Percentiles rank a stretch among this genome's conserved stretches.
Conservation (phyloP, 1,139 yeast genomes). For the Barnettozyma hawaiiensis region DNA sequence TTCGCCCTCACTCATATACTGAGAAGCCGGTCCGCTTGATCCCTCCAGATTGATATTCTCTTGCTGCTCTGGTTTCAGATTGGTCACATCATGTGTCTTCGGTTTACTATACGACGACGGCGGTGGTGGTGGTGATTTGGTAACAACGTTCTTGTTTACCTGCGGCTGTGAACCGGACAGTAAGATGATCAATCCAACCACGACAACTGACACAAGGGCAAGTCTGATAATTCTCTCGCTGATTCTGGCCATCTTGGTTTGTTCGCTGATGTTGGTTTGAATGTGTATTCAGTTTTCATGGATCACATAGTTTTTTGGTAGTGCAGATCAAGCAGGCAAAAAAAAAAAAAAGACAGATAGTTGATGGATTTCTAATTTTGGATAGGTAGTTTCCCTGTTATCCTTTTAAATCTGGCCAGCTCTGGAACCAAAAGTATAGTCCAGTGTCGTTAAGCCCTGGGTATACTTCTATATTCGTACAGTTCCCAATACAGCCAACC, state of each 20-base stretch:
- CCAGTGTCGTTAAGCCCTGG: too few relatives aligned
- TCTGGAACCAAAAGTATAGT: too few relatives aligned
- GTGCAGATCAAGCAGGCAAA: too few relatives aligned
- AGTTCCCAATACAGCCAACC: too few relatives aligned
- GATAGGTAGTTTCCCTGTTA: too few relatives aligned
- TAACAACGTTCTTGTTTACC: constrained; percentile 8
- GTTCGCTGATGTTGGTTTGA: background rate
- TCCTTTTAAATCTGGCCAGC: too few relatives aligned
- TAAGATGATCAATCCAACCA: constrained; percentile 33
- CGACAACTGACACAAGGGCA: constrained; percentile 31
- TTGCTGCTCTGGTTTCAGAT: constrained; percentile 6
- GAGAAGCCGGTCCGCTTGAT: background rate
- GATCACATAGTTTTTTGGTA: background rate
- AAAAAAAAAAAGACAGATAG: background rate
- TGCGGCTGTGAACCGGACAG: constrained; percentile 26
- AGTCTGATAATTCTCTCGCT: constrained; percentile 22
- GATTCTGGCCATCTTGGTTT: constrained; percentile 15
- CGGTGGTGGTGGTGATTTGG: background rate
- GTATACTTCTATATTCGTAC: too few relatives aligned
- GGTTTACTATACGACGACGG: background rate
- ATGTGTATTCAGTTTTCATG: background rate
- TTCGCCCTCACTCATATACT: constrained; percentile 5
- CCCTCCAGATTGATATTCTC: background rate
- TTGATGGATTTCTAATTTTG: background rate
- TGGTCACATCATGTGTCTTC: background rate